Percentiles rank a stretch among this genome's conserved stretches.
Evolutionary conservation across 345 rosid genomes (phyloP).

Genomic region (Sisymbrium altissimum): DNA sequence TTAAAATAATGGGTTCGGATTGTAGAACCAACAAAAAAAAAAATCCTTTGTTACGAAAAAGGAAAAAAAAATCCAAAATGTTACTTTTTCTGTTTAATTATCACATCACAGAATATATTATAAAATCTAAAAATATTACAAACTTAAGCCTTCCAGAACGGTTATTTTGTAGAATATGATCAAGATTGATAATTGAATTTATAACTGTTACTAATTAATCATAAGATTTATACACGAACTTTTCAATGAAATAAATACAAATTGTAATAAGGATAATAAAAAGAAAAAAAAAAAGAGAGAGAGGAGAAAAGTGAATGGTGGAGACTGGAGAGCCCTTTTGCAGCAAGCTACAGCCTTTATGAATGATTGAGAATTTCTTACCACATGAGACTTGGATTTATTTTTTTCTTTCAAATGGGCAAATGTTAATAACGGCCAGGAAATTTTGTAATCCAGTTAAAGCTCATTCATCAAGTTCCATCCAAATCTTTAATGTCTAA

Average conservation of each 20-base stretch:
- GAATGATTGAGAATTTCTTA: conserved; percentile 5
- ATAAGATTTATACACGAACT: not conserved
- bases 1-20: not conserved
- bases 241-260: conserved; percentile 65
- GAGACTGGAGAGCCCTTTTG: conserved; percentile 16
- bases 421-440: not conserved
- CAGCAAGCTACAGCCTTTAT: conserved; percentile 4
- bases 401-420: conserved; percentile 1
- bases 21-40: not conserved
- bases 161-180: not conserved
- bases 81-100: too few species aligned
- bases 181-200: conserved; percentile 8
- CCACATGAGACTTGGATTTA: not conserved
- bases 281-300: conserved; percentile 38
- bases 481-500: conserved; percentile 4
- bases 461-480: not conserved
- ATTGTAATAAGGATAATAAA: conserved; percentile 26
- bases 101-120: too few species aligned
- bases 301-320: conserved; percentile 49
- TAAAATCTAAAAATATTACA: too few species aligned
- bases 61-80: too few species aligned
- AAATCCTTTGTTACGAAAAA: too few species aligned
- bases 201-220: not conserved
- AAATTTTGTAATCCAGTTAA: not conserved
- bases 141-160: not conserved